Evolutionary conservation across 768 basidiomycete genomes (phyloP).

Genomic region (Lepiota venenata): DNA sequence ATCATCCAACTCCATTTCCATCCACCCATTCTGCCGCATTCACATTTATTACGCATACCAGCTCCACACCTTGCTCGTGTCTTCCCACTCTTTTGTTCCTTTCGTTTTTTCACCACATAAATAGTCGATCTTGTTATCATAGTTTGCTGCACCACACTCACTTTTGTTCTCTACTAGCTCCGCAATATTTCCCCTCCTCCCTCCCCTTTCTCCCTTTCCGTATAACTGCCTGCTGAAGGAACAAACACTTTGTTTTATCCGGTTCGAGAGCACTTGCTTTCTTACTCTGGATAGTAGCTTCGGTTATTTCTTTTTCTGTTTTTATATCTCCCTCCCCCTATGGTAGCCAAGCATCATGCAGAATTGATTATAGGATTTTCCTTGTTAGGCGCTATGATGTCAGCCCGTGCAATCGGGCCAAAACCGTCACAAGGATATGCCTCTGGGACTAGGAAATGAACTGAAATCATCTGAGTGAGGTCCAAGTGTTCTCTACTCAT

Average conservation of each 20-base stretch:
- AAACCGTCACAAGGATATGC: too few species aligned
- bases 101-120: background rate
- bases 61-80: background rate
- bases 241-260: background rate
- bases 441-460: too few species aligned
- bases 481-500: too few species aligned
- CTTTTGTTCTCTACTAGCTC: background rate
- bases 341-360: slow-evolving; percentile 9
- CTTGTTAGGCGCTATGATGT: background rate
- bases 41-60: background rate
- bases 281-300: background rate
- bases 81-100: background rate
- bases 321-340: background rate
- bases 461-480: too few species aligned
- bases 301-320: background rate
- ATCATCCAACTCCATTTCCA: background rate
- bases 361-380: slow-evolving; percentile 5
- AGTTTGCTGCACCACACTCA: slow-evolving; percentile 6
- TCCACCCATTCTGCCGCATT: background rate
- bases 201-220: background rate
- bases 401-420: background rate
- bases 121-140: slow-evolving; percentile 10
- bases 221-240: background rate
- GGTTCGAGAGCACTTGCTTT: background rate
- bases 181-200: background rate